phyloP scores from a whole-genome alignment of 257 asterid species.

The Salvia miltiorrhiza region DNA sequence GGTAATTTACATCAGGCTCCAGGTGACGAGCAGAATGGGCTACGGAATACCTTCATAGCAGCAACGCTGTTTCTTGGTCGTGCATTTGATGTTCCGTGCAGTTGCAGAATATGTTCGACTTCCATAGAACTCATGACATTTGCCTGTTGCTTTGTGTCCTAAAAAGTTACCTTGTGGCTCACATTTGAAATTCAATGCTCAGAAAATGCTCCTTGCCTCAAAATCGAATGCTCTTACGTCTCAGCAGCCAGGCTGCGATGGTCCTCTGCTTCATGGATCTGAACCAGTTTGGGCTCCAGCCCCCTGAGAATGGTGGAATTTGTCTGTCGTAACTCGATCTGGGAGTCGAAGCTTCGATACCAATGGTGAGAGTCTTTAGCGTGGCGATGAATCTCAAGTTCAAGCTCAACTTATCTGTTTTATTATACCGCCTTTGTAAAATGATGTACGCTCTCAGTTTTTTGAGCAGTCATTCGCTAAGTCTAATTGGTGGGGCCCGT shows the following conservation, averaged over 20 bases:
- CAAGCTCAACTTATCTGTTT: not conserved
- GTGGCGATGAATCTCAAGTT: not conserved
- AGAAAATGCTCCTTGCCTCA: not conserved
- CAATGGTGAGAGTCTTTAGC: not conserved
- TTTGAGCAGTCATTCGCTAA: not conserved
- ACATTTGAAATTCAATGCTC: not conserved
- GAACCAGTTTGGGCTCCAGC: not conserved
- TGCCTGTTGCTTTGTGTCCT: not conserved
- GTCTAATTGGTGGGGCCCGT: not conserved
- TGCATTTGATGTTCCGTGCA: slow-evolving; percentile 2
- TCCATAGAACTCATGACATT: not conserved
- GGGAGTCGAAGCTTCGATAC: not conserved
- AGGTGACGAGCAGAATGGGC: slow-evolving; percentile 16
- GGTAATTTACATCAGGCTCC: slow-evolving; percentile 17
- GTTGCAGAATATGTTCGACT: not conserved
- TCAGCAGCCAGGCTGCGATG: not conserved
- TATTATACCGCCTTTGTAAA: not conserved
- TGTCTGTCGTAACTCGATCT: not conserved
- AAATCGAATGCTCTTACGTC: not conserved
- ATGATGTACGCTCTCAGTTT: not conserved
- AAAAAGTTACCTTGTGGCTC: slow-evolving; percentile 2
- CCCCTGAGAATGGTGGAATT: not conserved
- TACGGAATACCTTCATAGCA: slow-evolving; percentile 21
- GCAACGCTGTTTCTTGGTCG: slow-evolving; percentile 24
- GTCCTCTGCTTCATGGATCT: not conserved